Base-by-base conservation (phyloP, 2,329 filamentous ascomycete genomes). In the Xylariales sp. region DNA sequence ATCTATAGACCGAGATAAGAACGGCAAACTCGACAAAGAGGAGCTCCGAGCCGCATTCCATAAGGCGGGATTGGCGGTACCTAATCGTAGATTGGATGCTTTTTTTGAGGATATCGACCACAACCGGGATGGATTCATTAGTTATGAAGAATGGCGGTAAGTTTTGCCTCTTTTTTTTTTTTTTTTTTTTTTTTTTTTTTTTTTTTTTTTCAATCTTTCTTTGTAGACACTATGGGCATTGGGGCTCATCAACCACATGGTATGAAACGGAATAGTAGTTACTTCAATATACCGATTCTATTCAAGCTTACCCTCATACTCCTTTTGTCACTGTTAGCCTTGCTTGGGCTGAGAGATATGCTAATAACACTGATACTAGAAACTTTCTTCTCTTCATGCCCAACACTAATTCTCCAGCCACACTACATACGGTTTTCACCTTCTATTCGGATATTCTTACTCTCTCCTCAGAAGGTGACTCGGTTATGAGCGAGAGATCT, bases 131-230 rank as follows among this genome's bases (percentile, higher is more conserved):
- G 94, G 94, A 55, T 89, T 83, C 71, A 97, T 98, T 74, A 94
- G 87, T 70, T 98, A 97, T 81, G 90, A 93, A 72, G 96, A 99
- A 86, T 98, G 96, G 96, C 91, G 95, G 95, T 97, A 89, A 81
- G 91, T 84, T 65, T 48, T n/a, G n/a, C 23, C 56, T 30, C 8
- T 46, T 34, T 45, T 45, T 28, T 48, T 18, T 18, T 46, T 12
- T 5, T 4, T 12, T 41, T 30, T 18, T 58, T 12, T 5, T 4
- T 12, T 41, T 30, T 46, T 34, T 45, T 45, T 28, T 48, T 18
- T 18, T 46, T 12, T 5, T 4, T 12, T 41, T 30, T 18, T 58
- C 6, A 23, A 23, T 23, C 23, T 23, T 56, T 30, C 59, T 6
- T 46, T 3, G 48, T 32, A 28, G 8, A 23, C 5, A 45, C 5